Conservation (phyloP, 495 filamentous ascomycete species). For the Pseudotulostoma volvatum region DNA sequence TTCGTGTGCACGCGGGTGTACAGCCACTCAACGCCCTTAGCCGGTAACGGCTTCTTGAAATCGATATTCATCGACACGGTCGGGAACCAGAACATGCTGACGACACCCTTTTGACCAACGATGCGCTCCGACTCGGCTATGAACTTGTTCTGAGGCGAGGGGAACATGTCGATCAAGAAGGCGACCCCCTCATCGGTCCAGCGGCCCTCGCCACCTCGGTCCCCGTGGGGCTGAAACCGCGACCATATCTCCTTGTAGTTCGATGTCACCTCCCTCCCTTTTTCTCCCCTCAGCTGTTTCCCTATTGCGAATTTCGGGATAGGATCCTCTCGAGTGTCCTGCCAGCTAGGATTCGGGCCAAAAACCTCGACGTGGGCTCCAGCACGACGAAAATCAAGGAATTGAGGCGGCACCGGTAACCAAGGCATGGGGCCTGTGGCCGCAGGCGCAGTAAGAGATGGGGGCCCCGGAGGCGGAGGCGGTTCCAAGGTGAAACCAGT, state of each 20-base stretch:
- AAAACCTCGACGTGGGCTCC: slow-evolving; percentile 37
- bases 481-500: slow-evolving; percentile 37
- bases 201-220: slow-evolving; percentile 23
- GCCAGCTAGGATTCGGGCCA: slow-evolving; percentile 21
- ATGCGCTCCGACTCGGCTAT: slow-evolving; percentile 16
- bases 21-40: slow-evolving; percentile 47
- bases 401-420: slow-evolving; percentile 15
- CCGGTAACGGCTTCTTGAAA: slow-evolving; percentile 44
- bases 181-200: slow-evolving; percentile 41
- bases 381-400: slow-evolving; percentile 34
- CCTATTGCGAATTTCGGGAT: background rate
- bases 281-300: no score
- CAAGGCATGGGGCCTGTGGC: slow-evolving; percentile 19
- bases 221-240: slow-evolving; percentile 19
- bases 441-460: slow-evolving; percentile 13
- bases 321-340: background rate
- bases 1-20: slow-evolving; percentile 40
- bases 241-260: slow-evolving; percentile 54
- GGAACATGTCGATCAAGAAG: slow-evolving; percentile 49
- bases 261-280: slow-evolving; percentile 28
- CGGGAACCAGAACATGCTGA: slow-evolving; percentile 51
- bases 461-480: slow-evolving; percentile 21
- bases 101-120: slow-evolving; percentile 39
- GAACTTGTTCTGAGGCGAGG: slow-evolving; percentile 36
- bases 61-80: slow-evolving; percentile 57